phyloP scores from a whole-genome alignment of 2,329 filamentous ascomycete genomes.

The Neurospora sp. region DNA sequence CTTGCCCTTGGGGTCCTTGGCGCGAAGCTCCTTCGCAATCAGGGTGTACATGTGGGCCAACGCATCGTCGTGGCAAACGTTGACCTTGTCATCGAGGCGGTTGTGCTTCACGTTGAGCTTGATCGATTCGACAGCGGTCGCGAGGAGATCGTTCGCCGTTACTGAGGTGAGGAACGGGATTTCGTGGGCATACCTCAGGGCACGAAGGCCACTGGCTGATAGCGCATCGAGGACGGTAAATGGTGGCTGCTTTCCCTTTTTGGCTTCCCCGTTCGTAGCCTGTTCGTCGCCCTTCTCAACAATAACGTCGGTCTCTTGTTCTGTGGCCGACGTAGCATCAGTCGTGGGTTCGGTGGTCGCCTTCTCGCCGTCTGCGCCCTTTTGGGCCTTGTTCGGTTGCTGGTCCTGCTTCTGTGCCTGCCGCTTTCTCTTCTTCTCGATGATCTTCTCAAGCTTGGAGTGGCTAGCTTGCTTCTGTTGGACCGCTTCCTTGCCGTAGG shows the following conservation, averaged over 20 bases:
- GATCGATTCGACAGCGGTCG: slow-evolving; percentile 70
- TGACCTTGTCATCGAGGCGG: slow-evolving; percentile 59
- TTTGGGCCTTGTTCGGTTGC: slow-evolving; percentile 20
- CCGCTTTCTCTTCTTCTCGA: slow-evolving; percentile 33
- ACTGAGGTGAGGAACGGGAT: slow-evolving; percentile 74
- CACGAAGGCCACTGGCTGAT: slow-evolving; percentile 85
- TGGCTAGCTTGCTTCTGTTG: slow-evolving; percentile 43
- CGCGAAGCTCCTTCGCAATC: slow-evolving; percentile 43
- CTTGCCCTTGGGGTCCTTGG: slow-evolving; percentile 27
- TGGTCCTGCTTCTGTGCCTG: slow-evolving; percentile 35
- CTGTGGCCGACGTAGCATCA: slow-evolving; percentile 3
- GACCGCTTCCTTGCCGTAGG: slow-evolving; percentile 62
- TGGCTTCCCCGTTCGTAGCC: background rate
- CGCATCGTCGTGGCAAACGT: slow-evolving; percentile 70
- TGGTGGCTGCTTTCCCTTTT: slow-evolving; percentile 25
- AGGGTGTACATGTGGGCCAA: slow-evolving; percentile 82
- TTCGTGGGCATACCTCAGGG: slow-evolving; percentile 84
- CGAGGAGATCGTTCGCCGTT: slow-evolving; percentile 82
- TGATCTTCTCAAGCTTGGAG: slow-evolving; percentile 42
- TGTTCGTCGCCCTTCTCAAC: background rate
- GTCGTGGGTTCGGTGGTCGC: slow-evolving; percentile 5
- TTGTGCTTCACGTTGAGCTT: slow-evolving; percentile 80
- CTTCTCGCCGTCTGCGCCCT: slow-evolving; percentile 10
- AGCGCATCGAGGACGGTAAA: slow-evolving; percentile 92
- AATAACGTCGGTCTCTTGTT: background rate